Evolutionary conservation across 1,284 basidiomycete species (phyloP), one percentile per base, ranked within the genome.

Genomic region (Apiotrichum gamsii): DNA sequence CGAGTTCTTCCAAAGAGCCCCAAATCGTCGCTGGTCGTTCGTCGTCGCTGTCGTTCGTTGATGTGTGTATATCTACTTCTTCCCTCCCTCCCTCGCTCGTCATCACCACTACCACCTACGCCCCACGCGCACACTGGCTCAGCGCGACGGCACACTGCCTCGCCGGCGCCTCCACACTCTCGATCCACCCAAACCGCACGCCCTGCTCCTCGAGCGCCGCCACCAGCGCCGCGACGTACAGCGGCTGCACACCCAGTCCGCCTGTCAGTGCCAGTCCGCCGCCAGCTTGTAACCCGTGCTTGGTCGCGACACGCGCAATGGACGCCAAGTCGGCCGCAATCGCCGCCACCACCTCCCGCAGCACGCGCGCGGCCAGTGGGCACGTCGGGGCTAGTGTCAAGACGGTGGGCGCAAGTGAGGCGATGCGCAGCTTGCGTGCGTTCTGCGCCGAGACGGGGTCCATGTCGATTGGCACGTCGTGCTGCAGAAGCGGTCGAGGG

Each of bases 341-440:
- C 36, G 70, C 71, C 8, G 69, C 61, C 2, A 82, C 78, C 38
- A 77, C 78, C 0, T 64, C 44, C 8, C 2, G 39, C 73, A 21
- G 69, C 66, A 14, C 87, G 68, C n/a, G 85, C 77, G 18, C 71
- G 67, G 38, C 82, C 54, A 8, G 84, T 82, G 36, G 85, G 74
- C 29, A 76, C 71, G 59, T 86, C 82, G 4, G 64, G 61, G 84
- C 84, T 2, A 82, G 79, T 4, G 76, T 67, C 61, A 89, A 86
- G 15, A 87, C 82, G 35, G 86, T 65, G 1, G 85, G 85, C 3
- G 82, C 74, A 15, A 87, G 79, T 23, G 78, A 76, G 2, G 84
- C 85, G 5, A 88, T 74, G 1, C 85, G 79, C 59, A 84, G 83
- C 73, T 89, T 85, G 45, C 83, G 77, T 4, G 76, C 65, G 43